Evolutionary conservation across 139 green algal species (phyloP), one percentile per base, ranked within the genome.

Genomic region (Pleodorina starrii): DNA sequence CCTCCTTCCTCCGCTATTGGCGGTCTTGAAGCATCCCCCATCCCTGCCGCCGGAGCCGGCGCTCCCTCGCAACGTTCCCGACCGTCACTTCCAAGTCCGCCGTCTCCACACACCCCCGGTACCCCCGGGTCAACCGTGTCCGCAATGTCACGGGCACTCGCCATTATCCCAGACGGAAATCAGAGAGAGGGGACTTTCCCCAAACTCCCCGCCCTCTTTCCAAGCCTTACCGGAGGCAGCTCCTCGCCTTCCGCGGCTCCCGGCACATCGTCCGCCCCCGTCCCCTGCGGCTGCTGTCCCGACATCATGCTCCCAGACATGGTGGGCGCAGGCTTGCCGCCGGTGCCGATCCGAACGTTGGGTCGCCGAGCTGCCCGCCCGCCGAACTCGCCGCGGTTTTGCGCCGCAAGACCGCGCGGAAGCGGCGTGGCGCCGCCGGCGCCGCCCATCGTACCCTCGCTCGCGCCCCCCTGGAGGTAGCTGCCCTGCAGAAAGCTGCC

Each of bases 351-450:
- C 0, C 60, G 81, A 40, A 87, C 81, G 5, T 77, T 21, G 1
- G 81, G 81, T 1, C 81, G 81, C 6, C 40, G 42, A 42, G 36
- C 12, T 3, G 60, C n/a, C 40, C 42, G 4, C 14, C 81, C 60
- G 29, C 80, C 81, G 35, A 87, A 78, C 81, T 87, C 81, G 29
- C 54, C 78, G 16, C 78, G 78, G 36, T 85, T 85, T 4, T 85
- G 78, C 7, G 50, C 76, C 7, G 50, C 76, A 21, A 84, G 51
- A 36, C 60, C 60, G 32, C 81, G 81, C 0, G 81, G 60, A 42
- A 63, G 32, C 23, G 60, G 51, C 32, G 51, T 74, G 42, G 42
- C 60, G 7, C 36, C 38, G 35, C 21, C 60, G 7, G 19, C 38
- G 35, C 21, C 38, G 48, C 42, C 54, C 11, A 54, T 25, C 3